phyloP scores from a whole-genome alignment of 2,329 filamentous ascomycete species.

The Sphaerulina musiva region DNA sequence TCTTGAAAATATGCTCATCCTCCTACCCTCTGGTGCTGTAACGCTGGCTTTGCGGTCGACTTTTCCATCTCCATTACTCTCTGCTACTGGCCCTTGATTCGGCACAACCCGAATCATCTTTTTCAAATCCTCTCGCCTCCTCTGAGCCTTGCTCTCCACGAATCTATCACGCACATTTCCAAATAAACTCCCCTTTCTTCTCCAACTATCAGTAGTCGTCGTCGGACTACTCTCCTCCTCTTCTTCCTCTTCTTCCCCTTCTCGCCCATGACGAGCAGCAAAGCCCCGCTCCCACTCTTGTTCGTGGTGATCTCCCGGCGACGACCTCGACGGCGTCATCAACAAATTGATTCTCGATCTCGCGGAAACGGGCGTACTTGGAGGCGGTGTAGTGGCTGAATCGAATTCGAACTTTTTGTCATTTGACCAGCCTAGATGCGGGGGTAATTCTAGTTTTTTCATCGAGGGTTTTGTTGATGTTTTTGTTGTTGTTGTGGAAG shows the following conservation, averaged over 20 bases:
- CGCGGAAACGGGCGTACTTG: background rate
- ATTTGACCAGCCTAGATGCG: slow-evolving; percentile 25
- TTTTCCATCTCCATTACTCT: too few species aligned
- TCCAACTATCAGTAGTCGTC: background rate
- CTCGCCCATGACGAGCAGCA: too few species aligned
- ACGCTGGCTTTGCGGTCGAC: background rate
- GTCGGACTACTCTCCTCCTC: background rate
- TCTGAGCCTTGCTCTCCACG: slow-evolving; percentile 25
- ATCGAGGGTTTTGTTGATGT: background rate
- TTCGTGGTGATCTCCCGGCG: background rate
- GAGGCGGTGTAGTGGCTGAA: slow-evolving; percentile 12
- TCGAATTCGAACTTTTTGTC: slow-evolving; percentile 24
- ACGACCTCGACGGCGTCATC: background rate
- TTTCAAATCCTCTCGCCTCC: slow-evolving; percentile 31
- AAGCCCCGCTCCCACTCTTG: background rate
- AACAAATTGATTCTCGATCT: background rate
- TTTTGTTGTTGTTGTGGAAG: background rate
- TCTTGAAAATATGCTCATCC: slow-evolving; percentile 2
- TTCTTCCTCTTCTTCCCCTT: too few species aligned
- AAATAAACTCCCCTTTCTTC: slow-evolving; percentile 15
- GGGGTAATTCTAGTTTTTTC: background rate
- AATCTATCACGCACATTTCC: slow-evolving; percentile 20
- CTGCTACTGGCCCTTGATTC: slow-evolving; percentile 1
- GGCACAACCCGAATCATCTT: slow-evolving; percentile 30
- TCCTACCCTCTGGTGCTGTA: slow-evolving; percentile 3